Percentiles rank a stretch among this genome's conserved stretches.
Evolutionary conservation across 1,284 basidiomycete species (phyloP).

Genomic region (Boletus sp.): DNA sequence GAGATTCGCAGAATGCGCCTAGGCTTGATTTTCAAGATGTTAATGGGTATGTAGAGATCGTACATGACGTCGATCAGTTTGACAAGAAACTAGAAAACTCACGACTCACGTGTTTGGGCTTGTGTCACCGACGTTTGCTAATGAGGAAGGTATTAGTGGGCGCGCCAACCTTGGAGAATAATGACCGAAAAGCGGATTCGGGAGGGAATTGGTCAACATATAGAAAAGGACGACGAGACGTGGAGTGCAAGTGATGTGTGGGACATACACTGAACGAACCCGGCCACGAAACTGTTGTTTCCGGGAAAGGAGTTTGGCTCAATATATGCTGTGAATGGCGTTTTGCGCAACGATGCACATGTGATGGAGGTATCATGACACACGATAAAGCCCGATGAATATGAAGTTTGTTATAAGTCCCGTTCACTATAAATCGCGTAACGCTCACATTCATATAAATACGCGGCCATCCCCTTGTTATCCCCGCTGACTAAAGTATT

Average conservation of each 20-base stretch:
- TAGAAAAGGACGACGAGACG: background rate
- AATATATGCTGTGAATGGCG: slow-evolving; percentile 42
- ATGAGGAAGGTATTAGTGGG: slow-evolving; percentile 5
- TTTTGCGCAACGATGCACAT: background rate
- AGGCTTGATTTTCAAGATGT: slow-evolving; percentile 36
- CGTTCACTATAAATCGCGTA: too few relatives aligned
- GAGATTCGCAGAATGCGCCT: slow-evolving; percentile 74
- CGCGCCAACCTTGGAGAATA: background rate
- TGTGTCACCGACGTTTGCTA: slow-evolving; percentile 76
- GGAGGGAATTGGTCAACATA: background rate
- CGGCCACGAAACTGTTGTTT: slow-evolving; percentile 68
- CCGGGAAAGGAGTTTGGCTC: slow-evolving; percentile 67
- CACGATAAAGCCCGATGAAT: too few relatives aligned
- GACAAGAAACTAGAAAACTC: background rate
- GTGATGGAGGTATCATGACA: background rate
- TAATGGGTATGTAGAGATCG: too few relatives aligned
- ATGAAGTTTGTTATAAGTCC: background rate
- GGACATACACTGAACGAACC: slow-evolving; percentile 63
- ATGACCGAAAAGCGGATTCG: background rate
- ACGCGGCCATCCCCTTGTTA: slow-evolving; percentile 82
- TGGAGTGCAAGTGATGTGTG: slow-evolving; percentile 1
- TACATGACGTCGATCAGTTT: background rate
- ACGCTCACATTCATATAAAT: slow-evolving; percentile 62
- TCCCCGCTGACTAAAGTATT: slow-evolving; percentile 74
- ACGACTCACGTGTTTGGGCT: slow-evolving; percentile 67